Conservation (phyloP, 2,329 filamentous ascomycete genomes). For the Colletotrichum melonis region DNA sequence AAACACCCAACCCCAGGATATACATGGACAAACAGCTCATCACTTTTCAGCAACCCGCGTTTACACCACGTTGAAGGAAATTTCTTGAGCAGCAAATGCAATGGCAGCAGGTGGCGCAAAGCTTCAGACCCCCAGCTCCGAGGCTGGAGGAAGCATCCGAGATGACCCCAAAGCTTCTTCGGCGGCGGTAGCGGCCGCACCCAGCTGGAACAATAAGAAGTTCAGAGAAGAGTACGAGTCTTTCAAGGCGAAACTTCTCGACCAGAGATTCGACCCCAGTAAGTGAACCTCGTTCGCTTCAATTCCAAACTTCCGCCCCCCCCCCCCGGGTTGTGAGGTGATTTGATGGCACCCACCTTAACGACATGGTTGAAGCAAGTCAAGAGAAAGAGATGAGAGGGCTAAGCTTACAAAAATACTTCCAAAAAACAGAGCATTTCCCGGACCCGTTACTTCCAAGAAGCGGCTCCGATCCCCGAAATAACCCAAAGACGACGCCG, state of each 20-base stretch:
- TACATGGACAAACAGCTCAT: background rate
- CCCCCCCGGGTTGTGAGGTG: too few species aligned
- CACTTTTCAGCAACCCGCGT: background rate
- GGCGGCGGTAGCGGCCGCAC: background rate
- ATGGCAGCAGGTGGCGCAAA: slow-evolving; percentile 23
- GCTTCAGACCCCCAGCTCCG: slow-evolving; percentile 29
- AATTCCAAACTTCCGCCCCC: background rate
- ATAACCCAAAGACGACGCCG: slow-evolving; percentile 52
- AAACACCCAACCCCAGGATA: background rate
- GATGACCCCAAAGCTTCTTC: slow-evolving; percentile 41
- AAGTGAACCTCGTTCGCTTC: background rate
- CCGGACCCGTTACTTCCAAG: slow-evolving; percentile 59
- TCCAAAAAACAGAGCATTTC: slow-evolving; percentile 48
- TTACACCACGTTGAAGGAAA: background rate
- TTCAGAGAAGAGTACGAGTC: slow-evolving; percentile 56
- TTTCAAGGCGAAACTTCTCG: slow-evolving; percentile 51
- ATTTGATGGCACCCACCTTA: background rate
- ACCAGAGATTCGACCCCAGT: slow-evolving; percentile 59
- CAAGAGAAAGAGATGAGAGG: background rate
- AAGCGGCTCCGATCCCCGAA: slow-evolving; percentile 43
- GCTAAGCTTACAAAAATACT: background rate
- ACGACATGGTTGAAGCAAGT: background rate
- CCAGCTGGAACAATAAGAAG: slow-evolving; percentile 48
- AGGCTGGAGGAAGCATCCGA: slow-evolving; percentile 26
- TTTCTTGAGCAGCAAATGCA: background rate